Evolutionary conservation across 2,329 filamentous ascomycete genomes (phyloP), one percentile per base, ranked within the genome.

Genomic region (Xylaria hypoxylon): DNA sequence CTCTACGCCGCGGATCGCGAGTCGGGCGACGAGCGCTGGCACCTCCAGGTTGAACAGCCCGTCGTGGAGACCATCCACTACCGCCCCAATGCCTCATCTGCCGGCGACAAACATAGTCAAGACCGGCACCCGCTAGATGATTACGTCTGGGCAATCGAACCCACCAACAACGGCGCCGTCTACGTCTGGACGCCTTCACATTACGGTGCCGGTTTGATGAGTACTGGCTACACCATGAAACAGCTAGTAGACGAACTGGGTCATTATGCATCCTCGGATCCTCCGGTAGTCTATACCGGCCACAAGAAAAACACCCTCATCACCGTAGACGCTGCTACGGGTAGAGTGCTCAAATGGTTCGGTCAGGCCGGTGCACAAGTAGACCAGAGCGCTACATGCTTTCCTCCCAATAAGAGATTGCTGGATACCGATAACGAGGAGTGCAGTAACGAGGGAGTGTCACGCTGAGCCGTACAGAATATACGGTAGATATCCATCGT

Each of bases 121-220:
- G 85, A 88, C 77, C 86, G 87, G 73, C 83, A 86, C 52, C 80
- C 89, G 26, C 89, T 96, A 71, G 93, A 97, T 74, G 92, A 97
- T 75, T 96, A 94, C 74, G 84, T 97, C 52, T 99, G 96, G 93
- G 94, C 97, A 62, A 92, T 99, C 60, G 96, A 98, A 79, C 96
- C 96, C 15, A 95, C 87, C 71, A 89, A 91, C 71, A 92, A 97
- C 77, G 96, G 96, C 3, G 90, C 88, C 73, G 86, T 99, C 45
- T 98, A 96, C 76, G 87, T 97, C 58, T 96, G 96, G 84, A 88
- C 90, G 26, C 93, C 94, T 1, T 89, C 88, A 52, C 83, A 84
- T 53, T 74, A 84, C 69, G 79, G 85, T 73, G 77, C 84, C 68
- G 86, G 89, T 38, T 83, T 94, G 63, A 84, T 90, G 75, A 87